phyloP scores from a whole-genome alignment of 2,329 filamentous ascomycete species.

The Microascus cirrosus region DNA sequence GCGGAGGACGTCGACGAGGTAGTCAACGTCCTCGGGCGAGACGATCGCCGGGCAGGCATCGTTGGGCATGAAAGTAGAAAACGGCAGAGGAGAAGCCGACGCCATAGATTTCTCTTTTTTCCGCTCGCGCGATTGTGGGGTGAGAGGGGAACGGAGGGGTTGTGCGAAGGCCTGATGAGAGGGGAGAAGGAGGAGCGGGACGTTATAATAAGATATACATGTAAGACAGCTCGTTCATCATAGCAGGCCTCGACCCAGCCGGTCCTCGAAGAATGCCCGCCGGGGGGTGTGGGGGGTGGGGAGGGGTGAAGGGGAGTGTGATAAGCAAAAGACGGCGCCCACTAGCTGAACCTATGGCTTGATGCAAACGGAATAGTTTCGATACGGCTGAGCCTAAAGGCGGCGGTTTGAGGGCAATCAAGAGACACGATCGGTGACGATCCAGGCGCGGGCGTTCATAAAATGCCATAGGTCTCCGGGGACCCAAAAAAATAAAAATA shows the following conservation, averaged over 20 bases:
- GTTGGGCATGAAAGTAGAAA: background rate
- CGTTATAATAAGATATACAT: background rate
- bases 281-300: no score
- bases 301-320: no score
- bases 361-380: background rate
- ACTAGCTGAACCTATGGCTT: background rate
- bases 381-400: background rate
- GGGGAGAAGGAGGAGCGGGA: background rate
- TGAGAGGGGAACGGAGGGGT: background rate
- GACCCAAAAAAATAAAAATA: no score
- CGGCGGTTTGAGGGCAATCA: background rate
- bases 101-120: background rate
- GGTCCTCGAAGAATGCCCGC: background rate
- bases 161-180: background rate
- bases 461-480: background rate
- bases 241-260: background rate
- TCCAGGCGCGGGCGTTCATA: background rate
- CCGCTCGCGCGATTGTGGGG: background rate
- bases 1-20: constrained; percentile 23
- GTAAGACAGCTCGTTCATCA: background rate
- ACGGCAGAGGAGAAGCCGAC: background rate
- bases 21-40: background rate
- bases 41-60: background rate
- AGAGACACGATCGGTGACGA: background rate
- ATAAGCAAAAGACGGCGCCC: no score